A percentile compares a stretch with the other conserved stretches of the same genome.
Evolutionary conservation across 345 rosid genomes (phyloP).

Genomic region (Mangifera indica): DNA sequence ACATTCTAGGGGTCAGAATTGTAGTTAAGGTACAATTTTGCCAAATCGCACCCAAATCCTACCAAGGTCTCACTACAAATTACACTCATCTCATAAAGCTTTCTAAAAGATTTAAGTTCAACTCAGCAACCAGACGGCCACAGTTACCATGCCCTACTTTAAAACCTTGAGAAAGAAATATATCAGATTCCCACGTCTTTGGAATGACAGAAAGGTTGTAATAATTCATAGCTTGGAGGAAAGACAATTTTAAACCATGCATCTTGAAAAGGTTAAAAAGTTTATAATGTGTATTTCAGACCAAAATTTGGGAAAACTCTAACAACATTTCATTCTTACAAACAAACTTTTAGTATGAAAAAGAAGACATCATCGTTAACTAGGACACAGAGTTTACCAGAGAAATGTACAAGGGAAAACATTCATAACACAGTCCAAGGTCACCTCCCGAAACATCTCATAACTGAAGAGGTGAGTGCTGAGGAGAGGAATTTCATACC

Average conservation of each 20-base stretch:
- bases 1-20: too few species aligned
- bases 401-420: conserved; percentile 15
- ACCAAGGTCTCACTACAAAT: too few species aligned
- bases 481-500: conserved; percentile 45
- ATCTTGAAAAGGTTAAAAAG: not conserved
- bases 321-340: not conserved
- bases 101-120: not conserved
- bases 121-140: not conserved
- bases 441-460: conserved; percentile 49
- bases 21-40: too few species aligned
- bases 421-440: not conserved
- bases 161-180: not conserved
- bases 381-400: not conserved
- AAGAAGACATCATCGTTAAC: not conserved
- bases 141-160: not conserved
- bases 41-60: too few species aligned
- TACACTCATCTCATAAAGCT: not conserved
- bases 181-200: too few species aligned
- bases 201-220: too few species aligned
- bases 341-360: not conserved
- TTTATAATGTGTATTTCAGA: not conserved
- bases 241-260: too few species aligned
- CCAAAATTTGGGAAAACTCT: not conserved
- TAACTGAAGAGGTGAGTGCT: conserved; percentile 32
- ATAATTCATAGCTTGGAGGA: too few species aligned